Evolutionary conservation across 2,329 filamentous ascomycete genomes (phyloP).

Genomic region (Lachnellula cervina): DNA sequence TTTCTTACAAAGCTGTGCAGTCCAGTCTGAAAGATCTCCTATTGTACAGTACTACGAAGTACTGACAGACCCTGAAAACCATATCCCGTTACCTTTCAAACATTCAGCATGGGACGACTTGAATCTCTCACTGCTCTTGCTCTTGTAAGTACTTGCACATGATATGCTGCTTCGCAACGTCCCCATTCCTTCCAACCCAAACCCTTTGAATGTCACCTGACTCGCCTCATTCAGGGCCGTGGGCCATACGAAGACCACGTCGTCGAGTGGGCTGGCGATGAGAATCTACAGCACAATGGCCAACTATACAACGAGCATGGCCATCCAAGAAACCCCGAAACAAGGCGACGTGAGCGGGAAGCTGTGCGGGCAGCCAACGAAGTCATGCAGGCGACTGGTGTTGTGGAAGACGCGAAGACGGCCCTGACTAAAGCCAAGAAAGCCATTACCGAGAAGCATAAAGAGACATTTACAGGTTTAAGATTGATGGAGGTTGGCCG

Average conservation of each 20-base stretch:
- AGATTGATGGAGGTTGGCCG: constrained; percentile 28
- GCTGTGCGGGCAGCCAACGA: constrained; percentile 33
- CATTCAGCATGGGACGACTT: constrained; percentile 18
- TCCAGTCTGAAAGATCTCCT: neutral
- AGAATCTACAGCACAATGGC: neutral
- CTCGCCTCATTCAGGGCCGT: constrained; percentile 23
- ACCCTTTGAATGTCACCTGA: neutral
- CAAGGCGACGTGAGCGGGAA: constrained; percentile 29
- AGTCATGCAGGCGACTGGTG: constrained; percentile 33
- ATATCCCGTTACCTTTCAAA: neutral
- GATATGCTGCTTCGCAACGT: neutral
- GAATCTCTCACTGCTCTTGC: constrained; percentile 23
- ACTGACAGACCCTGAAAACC: neutral
- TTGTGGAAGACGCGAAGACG: constrained; percentile 29
- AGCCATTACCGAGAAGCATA: constrained; percentile 15
- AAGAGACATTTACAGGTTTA: constrained; percentile 28
- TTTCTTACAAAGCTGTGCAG: neutral
- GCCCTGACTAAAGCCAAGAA: constrained; percentile 22
- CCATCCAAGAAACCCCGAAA: constrained; percentile 30
- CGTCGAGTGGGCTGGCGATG: constrained; percentile 15
- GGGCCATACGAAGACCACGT: constrained; percentile 32
- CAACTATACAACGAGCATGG: constrained; percentile 32
- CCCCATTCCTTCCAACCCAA: neutral
- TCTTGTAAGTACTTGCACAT: constrained; percentile 14
- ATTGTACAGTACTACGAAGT: neutral